Evolutionary conservation across 805 yeast genomes (phyloP).

Genomic region (Yamadazyma paraphyllophila): DNA sequence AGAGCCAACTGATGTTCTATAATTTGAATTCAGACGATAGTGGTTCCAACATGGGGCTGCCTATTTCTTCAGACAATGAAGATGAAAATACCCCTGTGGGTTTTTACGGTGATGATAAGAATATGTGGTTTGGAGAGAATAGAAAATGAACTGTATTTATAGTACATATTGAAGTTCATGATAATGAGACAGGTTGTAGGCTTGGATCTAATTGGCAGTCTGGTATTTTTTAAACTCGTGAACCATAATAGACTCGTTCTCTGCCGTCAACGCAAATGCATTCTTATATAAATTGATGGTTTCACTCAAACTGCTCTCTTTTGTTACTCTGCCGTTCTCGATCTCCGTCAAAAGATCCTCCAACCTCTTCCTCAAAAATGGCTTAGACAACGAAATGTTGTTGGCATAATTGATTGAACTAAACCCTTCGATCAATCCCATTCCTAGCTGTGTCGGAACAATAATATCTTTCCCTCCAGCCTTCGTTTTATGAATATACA

Average conservation of each 20-base stretch:
- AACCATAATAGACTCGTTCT: slow-evolving; percentile 30
- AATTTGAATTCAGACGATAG: slow-evolving; percentile 22
- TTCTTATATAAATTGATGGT: slow-evolving; percentile 55
- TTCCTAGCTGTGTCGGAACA: slow-evolving; percentile 80
- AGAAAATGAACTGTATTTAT: neutral
- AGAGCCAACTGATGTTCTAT: slow-evolving; percentile 25
- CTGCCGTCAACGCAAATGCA: slow-evolving; percentile 52
- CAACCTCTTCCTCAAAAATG: slow-evolving; percentile 74
- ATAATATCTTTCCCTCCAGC: slow-evolving; percentile 43
- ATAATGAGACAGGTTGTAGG: too few relatives aligned
- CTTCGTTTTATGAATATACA: slow-evolving; percentile 55
- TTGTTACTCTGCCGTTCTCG: slow-evolving; percentile 59
- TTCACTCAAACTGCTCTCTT: slow-evolving; percentile 53
- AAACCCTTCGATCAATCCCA: slow-evolving; percentile 85
- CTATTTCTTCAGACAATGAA: slow-evolving; percentile 14
- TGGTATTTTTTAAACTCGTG: slow-evolving; percentile 14
- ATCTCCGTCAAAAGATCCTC: slow-evolving; percentile 67
- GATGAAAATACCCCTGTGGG: slow-evolving; percentile 10
- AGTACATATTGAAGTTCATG: too few relatives aligned
- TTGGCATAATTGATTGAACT: slow-evolving; percentile 71
- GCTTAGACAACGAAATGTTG: slow-evolving; percentile 64
- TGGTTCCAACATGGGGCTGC: slow-evolving; percentile 11
- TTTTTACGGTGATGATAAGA: slow-evolving; percentile 13
- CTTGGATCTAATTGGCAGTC: neutral
- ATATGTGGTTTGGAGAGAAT: slow-evolving; percentile 42